A percentile compares a stretch with the other conserved stretches of the same genome.
Conservation (phyloP, 768 basidiomycete genomes). For the Mycena olivaceomarginata region DNA sequence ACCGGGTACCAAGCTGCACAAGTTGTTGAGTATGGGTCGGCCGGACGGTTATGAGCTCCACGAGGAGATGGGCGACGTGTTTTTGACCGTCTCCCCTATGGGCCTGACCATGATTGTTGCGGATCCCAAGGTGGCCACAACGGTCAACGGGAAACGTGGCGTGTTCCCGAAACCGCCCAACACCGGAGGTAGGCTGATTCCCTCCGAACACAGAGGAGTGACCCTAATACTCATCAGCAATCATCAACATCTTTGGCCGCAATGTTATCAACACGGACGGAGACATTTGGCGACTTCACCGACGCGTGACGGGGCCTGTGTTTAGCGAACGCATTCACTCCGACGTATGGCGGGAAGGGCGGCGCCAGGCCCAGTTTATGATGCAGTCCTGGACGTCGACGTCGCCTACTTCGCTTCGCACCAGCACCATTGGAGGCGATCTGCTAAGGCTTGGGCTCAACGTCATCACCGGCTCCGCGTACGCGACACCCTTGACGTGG, state of each 20-base stretch:
- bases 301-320: conserved; percentile 36
- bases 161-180: conserved; percentile 38
- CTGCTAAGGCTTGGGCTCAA: conserved; percentile 29
- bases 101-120: conserved; percentile 32
- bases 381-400: conserved; percentile 14
- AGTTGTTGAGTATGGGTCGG: conserved; percentile 29
- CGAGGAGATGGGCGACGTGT: conserved; percentile 35
- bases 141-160: conserved; percentile 10
- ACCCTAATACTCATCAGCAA: not conserved
- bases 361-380: conserved; percentile 27
- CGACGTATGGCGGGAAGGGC: conserved; percentile 32
- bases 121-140: conserved; percentile 35
- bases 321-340: conserved; percentile 36
- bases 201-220: not conserved
- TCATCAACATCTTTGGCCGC: conserved; percentile 35
- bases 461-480: conserved; percentile 37
- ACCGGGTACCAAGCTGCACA: conserved; percentile 32
- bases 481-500: conserved; percentile 33
- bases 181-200: conserved; percentile 33
- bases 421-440: conserved; percentile 6
- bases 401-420: not conserved
- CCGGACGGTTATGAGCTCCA: conserved; percentile 35
- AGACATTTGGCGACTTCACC: conserved; percentile 38
- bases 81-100: conserved; percentile 25
- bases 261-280: conserved; percentile 40